Evolutionary conservation across 2,329 filamentous ascomycete species (phyloP), one percentile per base, ranked within the genome.

Genomic region (Nannizziopsis arthrosporioides): DNA sequence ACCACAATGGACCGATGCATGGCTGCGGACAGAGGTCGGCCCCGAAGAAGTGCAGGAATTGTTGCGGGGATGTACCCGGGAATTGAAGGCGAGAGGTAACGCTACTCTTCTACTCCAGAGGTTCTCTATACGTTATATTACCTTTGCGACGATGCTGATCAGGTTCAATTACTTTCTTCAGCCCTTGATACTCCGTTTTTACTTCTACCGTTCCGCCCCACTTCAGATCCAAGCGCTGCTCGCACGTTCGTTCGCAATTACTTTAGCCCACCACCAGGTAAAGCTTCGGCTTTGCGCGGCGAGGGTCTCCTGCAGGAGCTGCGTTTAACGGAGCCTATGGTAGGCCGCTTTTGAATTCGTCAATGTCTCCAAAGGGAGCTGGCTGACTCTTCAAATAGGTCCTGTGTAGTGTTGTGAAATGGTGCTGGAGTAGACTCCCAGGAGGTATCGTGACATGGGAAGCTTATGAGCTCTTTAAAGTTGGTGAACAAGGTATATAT

Each of bases 371-470:
- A 30, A 37, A n/a, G 22, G 32, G 19, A 42, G 7, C 15, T 49
- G 47, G 50, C 46, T 45, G 11, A 46, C 9, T 43, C 54, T 18
- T 50, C 27, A 52, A 46, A 18, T 47, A 94, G 87, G 88, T 94
- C 49, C 77, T 98, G 47, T 89, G 88, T 55, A 92, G 89, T 59
- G 88, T 95, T 37, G 75, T 92, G 55, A 98, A 96, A 72, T 98
- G 92, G 92, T 96, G 90, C 67, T 98, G 92, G 92, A 89, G 86
- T 64, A 80, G 92, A 68, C 73, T 98, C 44, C 80, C 84, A 37
- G 87, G 88, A 51, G 92, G 92, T 60, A 81, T 98, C 11, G 89
- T 98, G 32, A 88, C 87, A 50, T 96, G 92, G 92, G 88, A 95
- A 60, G 87, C 87, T 37, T 98, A 98, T 62, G 89, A 96, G 63